A percentile compares a stretch with the other conserved stretches of the same genome.
These are phyloP conservation scores for Dictyostelium brefeldianum DNA, from an alignment of 78 protist genomes.

Conservation along the genomic window DNA sequence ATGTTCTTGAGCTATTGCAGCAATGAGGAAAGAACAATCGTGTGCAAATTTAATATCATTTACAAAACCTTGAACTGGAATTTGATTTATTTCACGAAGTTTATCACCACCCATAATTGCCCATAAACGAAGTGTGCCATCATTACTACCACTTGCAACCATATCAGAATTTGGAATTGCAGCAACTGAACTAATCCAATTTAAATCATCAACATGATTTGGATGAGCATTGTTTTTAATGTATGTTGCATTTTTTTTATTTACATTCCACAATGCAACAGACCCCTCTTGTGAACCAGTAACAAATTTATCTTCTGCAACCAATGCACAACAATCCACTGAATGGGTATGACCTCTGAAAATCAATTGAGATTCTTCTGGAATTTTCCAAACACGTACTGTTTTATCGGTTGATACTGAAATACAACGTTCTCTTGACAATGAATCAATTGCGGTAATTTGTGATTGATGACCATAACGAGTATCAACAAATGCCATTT, in stretches of 20 bases:
- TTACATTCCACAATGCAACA: slow-evolving; percentile 33
- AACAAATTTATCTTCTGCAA: slow-evolving; percentile 69
- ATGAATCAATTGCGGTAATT: slow-evolving; percentile 82
- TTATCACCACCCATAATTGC: slow-evolving; percentile 24
- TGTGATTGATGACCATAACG: slow-evolving; percentile 89
- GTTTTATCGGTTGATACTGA: slow-evolving; percentile 82
- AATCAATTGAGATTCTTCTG: slow-evolving; percentile 90
- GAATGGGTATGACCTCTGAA: slow-evolving; percentile 76
- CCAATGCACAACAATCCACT: slow-evolving; percentile 49
- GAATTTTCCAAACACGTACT: slow-evolving; percentile 90
- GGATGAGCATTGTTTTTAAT: slow-evolving; percentile 73
- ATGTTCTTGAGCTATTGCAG: slow-evolving; percentile 88
- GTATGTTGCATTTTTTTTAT: slow-evolving; percentile 36
- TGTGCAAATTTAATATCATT: slow-evolving; percentile 81
- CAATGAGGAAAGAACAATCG: slow-evolving; percentile 67
- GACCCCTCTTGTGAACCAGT: slow-evolving; percentile 83
- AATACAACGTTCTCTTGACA: slow-evolving; percentile 67
- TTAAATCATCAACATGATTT: not conserved
- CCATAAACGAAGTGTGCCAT: slow-evolving; percentile 83
- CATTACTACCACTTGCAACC: slow-evolving; percentile 77
- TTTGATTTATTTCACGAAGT: slow-evolving; percentile 19
- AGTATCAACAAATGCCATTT: slow-evolving; percentile 92
- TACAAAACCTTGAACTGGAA: slow-evolving; percentile 79
- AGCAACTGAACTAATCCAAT: slow-evolving; percentile 76
- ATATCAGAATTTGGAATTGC: slow-evolving; percentile 54